Evolutionary conservation across 1,284 basidiomycete species (phyloP).

Genomic region (Naganishia albida): DNA sequence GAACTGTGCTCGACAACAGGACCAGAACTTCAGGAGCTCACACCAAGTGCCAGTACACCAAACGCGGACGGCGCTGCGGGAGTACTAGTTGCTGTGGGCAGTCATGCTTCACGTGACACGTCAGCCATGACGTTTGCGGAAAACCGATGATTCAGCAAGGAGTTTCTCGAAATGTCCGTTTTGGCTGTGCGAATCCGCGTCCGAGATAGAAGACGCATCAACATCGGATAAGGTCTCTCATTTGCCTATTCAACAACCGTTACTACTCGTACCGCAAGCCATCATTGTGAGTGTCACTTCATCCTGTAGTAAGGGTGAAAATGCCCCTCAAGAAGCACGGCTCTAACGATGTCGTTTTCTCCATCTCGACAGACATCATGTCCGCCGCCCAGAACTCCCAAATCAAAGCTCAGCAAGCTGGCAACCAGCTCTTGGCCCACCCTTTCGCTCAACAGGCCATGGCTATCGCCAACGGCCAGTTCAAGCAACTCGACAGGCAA

Average conservation of each 20-base stretch:
- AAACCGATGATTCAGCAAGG: no score
- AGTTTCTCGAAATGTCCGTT: background rate
- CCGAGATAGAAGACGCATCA: constrained; percentile 8
- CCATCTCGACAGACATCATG: constrained; percentile 14
- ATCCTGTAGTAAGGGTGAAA: no score
- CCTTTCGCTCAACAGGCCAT: constrained; percentile 77
- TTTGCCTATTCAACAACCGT: no score
- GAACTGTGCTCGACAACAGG: no score
- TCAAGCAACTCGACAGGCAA: constrained; percentile 88
- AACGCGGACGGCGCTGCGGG: no score
- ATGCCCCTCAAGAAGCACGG: no score
- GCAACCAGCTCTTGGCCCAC: constrained; percentile 67
- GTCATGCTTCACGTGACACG: background rate
- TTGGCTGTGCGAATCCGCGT: background rate
- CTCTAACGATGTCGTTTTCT: background rate
- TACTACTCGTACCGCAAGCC: no score
- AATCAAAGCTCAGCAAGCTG: constrained; percentile 46
- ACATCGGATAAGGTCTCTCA: background rate
- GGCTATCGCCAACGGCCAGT: constrained; percentile 72
- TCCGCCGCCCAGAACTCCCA: constrained; percentile 31
- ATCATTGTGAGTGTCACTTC: no score
- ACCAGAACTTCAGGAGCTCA: no score
- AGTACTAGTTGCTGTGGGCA: no score
- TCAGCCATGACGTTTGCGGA: background rate
- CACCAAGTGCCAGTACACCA: no score